Evolutionary conservation across 2,329 filamentous ascomycete genomes (phyloP).

Genomic region (Aspergillus alliaceus): DNA sequence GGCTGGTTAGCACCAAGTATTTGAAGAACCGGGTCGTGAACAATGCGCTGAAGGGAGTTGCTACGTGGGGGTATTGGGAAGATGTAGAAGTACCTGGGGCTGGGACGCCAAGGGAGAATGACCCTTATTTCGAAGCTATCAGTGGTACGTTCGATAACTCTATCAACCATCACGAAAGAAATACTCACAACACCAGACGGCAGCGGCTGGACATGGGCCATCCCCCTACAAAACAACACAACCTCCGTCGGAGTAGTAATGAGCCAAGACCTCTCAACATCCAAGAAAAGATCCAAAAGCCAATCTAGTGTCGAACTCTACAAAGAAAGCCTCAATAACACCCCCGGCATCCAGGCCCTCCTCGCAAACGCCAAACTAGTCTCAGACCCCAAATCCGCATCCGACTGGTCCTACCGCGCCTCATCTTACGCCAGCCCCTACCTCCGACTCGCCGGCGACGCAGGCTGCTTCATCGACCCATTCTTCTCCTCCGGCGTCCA

Average conservation of each 20-base stretch:
- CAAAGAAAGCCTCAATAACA: constrained; percentile 3
- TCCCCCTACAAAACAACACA: constrained; percentile 51
- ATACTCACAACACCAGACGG: too few species aligned
- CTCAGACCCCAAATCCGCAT: constrained; percentile 41
- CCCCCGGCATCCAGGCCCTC: constrained; percentile 31
- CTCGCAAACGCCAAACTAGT: constrained; percentile 36
- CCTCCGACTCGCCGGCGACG: constrained; percentile 48
- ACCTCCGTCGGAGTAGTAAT: constrained; percentile 1
- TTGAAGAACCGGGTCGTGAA: constrained; percentile 52
- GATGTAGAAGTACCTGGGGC: constrained; percentile 7
- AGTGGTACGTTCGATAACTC: neutral
- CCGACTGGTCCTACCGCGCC: constrained; percentile 52
- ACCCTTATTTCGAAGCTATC: neutral
- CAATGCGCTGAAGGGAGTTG: constrained; percentile 50
- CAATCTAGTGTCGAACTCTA: neutral
- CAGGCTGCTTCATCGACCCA: constrained; percentile 52
- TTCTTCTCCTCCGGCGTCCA: constrained; percentile 53
- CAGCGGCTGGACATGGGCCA: constrained; percentile 55
- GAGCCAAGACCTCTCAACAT: too few species aligned
- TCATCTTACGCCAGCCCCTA: constrained; percentile 43
- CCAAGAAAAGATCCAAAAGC: neutral
- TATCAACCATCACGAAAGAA: neutral
- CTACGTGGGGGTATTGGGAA: constrained; percentile 52
- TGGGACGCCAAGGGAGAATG: neutral
- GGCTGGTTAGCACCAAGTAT: constrained; percentile 50